Percentiles rank a stretch among this genome's conserved stretches.
phyloP scores from a whole-genome alignment of 2,329 filamentous ascomycete genomes.

The Stagonosporopsis chrysanthemi region DNA sequence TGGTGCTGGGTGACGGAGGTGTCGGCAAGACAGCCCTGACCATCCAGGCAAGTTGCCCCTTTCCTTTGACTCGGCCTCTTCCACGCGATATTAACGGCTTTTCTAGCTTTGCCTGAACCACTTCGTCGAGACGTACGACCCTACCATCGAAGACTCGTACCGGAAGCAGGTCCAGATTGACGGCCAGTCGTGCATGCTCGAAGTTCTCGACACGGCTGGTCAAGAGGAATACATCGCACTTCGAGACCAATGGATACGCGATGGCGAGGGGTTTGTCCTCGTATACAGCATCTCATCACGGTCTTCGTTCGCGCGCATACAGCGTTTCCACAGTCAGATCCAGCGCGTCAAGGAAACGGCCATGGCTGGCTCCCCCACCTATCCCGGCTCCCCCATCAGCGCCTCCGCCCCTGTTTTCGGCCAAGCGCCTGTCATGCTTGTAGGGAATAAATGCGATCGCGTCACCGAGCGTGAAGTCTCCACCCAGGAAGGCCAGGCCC shows the following conservation, averaged over 20 bases:
- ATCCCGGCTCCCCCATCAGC: constrained; percentile 76
- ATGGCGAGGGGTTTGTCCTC: constrained; percentile 95
- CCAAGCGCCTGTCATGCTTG: constrained; percentile 93
- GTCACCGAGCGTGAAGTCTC: constrained; percentile 96
- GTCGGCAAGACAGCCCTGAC: constrained; percentile 94
- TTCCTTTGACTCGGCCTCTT: neutral
- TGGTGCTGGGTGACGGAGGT: constrained; percentile 92
- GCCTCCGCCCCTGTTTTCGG: constrained; percentile 60
- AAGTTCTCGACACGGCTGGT: constrained; percentile 94
- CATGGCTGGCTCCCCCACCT: constrained; percentile 73
- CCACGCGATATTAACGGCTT: constrained; percentile 21
- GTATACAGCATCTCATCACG: constrained; percentile 99
- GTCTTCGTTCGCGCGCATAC: constrained; percentile 93
- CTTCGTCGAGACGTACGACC: constrained; percentile 90
- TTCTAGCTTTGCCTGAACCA: constrained; percentile 90
- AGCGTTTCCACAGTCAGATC: constrained; percentile 95
- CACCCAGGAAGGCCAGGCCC: constrained; percentile 90
- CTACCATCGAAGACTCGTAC: constrained; percentile 73
- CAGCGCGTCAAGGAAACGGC: constrained; percentile 95
- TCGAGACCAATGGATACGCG: constrained; percentile 97
- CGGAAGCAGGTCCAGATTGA: constrained; percentile 84
- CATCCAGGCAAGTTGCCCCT: constrained; percentile 74
- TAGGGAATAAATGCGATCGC: constrained; percentile 97
- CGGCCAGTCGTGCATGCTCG: constrained; percentile 93
- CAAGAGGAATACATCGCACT: constrained; percentile 98